Evolutionary conservation across 2,329 filamentous ascomycete species (phyloP), one percentile per base, ranked within the genome.

Genomic region (Phaeosphaeria sp.): DNA sequence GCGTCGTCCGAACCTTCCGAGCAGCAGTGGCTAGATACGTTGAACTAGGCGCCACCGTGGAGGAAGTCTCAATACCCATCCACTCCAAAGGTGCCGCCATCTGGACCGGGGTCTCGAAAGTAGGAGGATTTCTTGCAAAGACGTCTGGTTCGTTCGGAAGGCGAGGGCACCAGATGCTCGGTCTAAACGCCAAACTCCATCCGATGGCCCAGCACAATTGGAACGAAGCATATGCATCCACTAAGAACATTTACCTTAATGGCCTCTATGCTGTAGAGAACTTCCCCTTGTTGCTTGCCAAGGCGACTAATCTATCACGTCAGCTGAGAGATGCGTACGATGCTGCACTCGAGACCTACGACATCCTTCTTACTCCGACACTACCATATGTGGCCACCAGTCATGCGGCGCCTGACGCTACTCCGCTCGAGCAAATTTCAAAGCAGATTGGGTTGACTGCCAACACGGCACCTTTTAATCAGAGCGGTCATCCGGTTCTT

Each of bases 401-500:
- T 15, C 80, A 84, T 50, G 77, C 79, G 0, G 61, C 65, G 1
- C 62, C 73, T 9, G 77, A 76, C 58, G 77, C 74, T 1, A 76
- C 76, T 1, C 80, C 80, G 2, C 69, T 79, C 17, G 77, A 80
- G 46, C 81, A 80, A 18, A 82, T 85, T 47, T 77, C 78, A 51
- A 81, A 81, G 11, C 83, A 82, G 30, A 82, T 86, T 33, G 85
- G 86, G 0, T 66, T 85, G 56, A 85, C 82, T 0, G 79, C 77
- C 17, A 87, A 88, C 61, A 88, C 85, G 4, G 82, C 82, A 9
- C 78, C 82, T 2, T 87, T 87, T 69, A 84, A 87, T 63, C 78
- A 83, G 2, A 86, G 84, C 0, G 85, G 85, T 0, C 84, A 87
- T 60, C 84, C 85, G 0, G 85, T 83, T 0, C 66, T 87, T 60